These are phyloP conservation scores for Rugonectria rugulosa DNA, from an alignment of 2,329 filamentous ascomycete genomes.

Conservation along the genomic window DNA sequence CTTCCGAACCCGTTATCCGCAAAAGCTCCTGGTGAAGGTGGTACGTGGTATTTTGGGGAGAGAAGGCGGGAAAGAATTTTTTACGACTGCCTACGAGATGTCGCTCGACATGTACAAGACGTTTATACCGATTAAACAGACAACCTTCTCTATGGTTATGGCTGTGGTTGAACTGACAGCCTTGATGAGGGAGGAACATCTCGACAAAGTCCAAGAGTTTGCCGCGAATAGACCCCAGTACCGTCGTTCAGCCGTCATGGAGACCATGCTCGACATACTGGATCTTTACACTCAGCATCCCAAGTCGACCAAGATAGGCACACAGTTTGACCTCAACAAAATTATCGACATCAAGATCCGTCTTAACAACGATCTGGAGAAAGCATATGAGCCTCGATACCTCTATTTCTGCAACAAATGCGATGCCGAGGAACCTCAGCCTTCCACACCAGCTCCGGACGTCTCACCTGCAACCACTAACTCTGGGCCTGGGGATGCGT, in stretches of 20 bases:
- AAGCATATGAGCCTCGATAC: slow-evolving; percentile 67
- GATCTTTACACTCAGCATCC: slow-evolving; percentile 92
- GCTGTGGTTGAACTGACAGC: slow-evolving; percentile 83
- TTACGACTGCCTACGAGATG: slow-evolving; percentile 78
- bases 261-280: slow-evolving; percentile 88
- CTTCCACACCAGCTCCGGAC: slow-evolving; percentile 40
- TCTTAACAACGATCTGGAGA: slow-evolving; percentile 82
- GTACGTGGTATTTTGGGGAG: slow-evolving; percentile 62
- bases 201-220: slow-evolving; percentile 60
- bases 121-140: slow-evolving; percentile 90
- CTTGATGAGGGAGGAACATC: slow-evolving; percentile 61
- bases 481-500: slow-evolving; percentile 46
- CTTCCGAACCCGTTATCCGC: slow-evolving; percentile 87
- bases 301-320: slow-evolving; percentile 76
- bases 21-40: slow-evolving; percentile 85
- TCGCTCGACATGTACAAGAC: slow-evolving; percentile 92
- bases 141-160: slow-evolving; percentile 83
- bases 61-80: slow-evolving; percentile 59
- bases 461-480: slow-evolving; percentile 51
- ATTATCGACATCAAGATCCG: slow-evolving; percentile 89
- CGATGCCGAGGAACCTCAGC: slow-evolving; percentile 48
- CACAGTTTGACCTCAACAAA: slow-evolving; percentile 73
- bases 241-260: slow-evolving; percentile 60
- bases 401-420: slow-evolving; percentile 66
- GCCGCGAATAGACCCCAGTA: slow-evolving; percentile 56